Percentiles rank a stretch among this genome's conserved stretches.
phyloP scores from a whole-genome alignment of 805 yeast genomes.

The Kuraishia molischiana region DNA sequence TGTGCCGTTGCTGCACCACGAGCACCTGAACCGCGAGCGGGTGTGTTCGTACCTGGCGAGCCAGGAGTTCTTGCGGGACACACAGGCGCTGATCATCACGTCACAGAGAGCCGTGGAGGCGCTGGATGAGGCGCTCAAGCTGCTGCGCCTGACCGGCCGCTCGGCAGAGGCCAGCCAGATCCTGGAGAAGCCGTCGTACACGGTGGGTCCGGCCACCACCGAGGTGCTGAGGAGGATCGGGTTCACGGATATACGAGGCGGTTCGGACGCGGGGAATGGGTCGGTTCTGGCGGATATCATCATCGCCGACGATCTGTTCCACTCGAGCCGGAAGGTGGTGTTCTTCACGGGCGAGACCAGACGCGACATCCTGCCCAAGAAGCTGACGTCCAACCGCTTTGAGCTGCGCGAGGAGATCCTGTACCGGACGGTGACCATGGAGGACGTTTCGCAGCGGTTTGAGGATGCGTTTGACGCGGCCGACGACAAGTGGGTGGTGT shows the following conservation, averaged over 20 bases:
- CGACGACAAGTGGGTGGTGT: conserved; percentile 56
- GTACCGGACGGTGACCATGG: conserved; percentile 52
- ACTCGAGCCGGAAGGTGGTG: conserved; percentile 28
- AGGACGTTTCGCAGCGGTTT: conserved; percentile 34
- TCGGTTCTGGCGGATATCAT: conserved; percentile 56
- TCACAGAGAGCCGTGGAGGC: conserved; percentile 91
- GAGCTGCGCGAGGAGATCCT: conserved; percentile 50
- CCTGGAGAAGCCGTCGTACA: conserved; percentile 50
- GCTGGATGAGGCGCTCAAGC: conserved; percentile 26
- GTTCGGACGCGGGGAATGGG: conserved; percentile 76
- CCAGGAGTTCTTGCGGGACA: conserved; percentile 25
- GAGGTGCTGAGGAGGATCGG: conserved; percentile 50
- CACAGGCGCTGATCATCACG: conserved; percentile 61
- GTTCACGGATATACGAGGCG: conserved; percentile 63
- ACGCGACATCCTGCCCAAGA: conserved; percentile 70
- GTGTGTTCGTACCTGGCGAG: conserved; percentile 36
- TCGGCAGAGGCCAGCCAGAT: conserved; percentile 16
- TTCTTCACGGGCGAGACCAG: conserved; percentile 85
- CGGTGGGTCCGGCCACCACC: conserved; percentile 89
- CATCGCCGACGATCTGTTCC: conserved; percentile 21
- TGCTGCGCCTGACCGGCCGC: conserved; percentile 8
- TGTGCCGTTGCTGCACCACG: conserved; percentile 67
- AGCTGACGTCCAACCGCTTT: conserved; percentile 32
- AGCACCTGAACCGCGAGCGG: conserved; percentile 35
- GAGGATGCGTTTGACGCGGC: conserved; percentile 5